These are phyloP conservation scores for Scheffersomyces cryptocercus DNA, from an alignment of 1,139 yeast species.

Conservation along the genomic window DNA sequence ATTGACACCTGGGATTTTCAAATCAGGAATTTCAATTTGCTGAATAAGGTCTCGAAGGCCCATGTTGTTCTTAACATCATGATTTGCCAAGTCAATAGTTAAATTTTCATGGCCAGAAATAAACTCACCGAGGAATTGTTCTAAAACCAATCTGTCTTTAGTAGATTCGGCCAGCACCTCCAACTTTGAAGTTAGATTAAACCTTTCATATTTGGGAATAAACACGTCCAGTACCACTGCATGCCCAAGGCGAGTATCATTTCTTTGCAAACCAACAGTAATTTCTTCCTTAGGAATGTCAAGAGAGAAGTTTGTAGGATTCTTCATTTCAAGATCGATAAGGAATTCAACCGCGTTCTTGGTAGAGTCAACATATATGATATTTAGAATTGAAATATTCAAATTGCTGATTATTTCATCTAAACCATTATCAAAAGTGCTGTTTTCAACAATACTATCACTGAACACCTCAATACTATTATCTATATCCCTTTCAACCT, in stretches of 20 bases:
- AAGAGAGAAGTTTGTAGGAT: slow-evolving; percentile 33
- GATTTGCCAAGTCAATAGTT: slow-evolving; percentile 9
- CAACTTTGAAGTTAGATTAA: slow-evolving; percentile 15
- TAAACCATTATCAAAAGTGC: neutral
- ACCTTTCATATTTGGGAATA: slow-evolving; percentile 17
- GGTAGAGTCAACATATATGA: slow-evolving; percentile 27
- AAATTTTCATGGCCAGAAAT: slow-evolving; percentile 21
- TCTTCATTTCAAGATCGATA: slow-evolving; percentile 36
- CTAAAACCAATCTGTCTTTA: slow-evolving; percentile 12
- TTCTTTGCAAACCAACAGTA: slow-evolving; percentile 16
- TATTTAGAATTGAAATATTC: slow-evolving; percentile 22
- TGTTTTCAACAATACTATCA: no score
- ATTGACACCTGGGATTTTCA: slow-evolving; percentile 17
- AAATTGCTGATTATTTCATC: slow-evolving; percentile 16
- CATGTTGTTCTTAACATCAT: slow-evolving; percentile 12
- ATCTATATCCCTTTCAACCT: neutral
- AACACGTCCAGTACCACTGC: slow-evolving; percentile 14
- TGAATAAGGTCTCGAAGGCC: slow-evolving; percentile 18
- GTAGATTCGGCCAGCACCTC: slow-evolving; percentile 10
- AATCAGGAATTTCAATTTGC: slow-evolving; percentile 12
- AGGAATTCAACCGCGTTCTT: slow-evolving; percentile 16
- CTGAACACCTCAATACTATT: neutral
- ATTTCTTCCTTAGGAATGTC: slow-evolving; percentile 21
- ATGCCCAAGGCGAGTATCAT: slow-evolving; percentile 18
- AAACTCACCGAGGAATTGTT: slow-evolving; percentile 21